Conservation (phyloP, 1,139 yeast genomes). For the Blastobotrys indianensis region DNA sequence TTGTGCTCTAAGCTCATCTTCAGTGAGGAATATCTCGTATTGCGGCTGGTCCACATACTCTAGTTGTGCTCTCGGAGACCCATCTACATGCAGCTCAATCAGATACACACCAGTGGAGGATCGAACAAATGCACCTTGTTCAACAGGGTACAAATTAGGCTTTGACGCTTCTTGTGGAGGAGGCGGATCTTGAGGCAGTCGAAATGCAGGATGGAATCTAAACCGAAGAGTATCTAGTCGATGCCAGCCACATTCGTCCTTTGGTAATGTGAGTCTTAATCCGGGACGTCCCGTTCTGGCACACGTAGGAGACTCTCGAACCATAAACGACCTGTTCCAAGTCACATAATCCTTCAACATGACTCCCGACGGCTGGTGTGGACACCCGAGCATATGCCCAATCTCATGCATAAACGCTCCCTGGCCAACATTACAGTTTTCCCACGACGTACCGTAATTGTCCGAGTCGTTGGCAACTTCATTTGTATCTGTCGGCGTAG, state of each 20-base stretch:
- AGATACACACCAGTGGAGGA: constrained; percentile 65
- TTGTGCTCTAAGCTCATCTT: constrained; percentile 40
- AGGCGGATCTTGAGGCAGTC: constrained; percentile 57
- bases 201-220: constrained; percentile 72
- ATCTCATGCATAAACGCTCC: constrained; percentile 97
- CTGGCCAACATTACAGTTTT: constrained; percentile 73
- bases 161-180: constrained; percentile 29
- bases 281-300: constrained; percentile 46
- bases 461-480: constrained; percentile 87
- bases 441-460: constrained; percentile 88
- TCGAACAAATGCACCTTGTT: constrained; percentile 43
- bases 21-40: constrained; percentile 45
- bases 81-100: constrained; percentile 60
- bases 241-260: constrained; percentile 84
- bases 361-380: constrained; percentile 84
- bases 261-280: constrained; percentile 43
- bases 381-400: constrained; percentile 86
- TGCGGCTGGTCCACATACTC: constrained; percentile 63
- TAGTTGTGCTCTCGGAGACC: constrained; percentile 55
- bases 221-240: constrained; percentile 72
- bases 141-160: constrained; percentile 43
- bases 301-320: constrained; percentile 55
- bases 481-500: constrained; percentile 50
- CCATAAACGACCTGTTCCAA: constrained; percentile 75
- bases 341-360: constrained; percentile 83